Percentiles rank a stretch among this genome's conserved stretches.
Evolutionary conservation across 164 flowering plant species (phyloP).

Genomic region (Chimonanthus praecox): DNA sequence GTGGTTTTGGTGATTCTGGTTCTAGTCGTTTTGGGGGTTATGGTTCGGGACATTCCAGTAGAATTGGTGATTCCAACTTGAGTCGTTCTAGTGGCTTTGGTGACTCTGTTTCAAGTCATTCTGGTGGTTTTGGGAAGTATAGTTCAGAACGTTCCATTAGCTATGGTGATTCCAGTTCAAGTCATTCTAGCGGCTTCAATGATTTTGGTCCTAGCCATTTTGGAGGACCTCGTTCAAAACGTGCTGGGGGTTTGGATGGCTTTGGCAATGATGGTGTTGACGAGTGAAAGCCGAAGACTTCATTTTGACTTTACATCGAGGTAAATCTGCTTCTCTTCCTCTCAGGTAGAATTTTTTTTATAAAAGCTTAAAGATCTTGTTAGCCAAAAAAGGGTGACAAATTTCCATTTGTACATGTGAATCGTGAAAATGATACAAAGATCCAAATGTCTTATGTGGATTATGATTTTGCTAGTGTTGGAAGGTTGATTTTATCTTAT

Average conservation of each 20-base stretch:
- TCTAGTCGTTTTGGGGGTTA: constrained; percentile 15
- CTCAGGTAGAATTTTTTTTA: neutral
- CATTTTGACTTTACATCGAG: neutral
- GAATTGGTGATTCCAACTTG: neutral
- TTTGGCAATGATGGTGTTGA: constrained; percentile 5
- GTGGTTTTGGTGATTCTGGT: neutral
- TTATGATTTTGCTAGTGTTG: no score
- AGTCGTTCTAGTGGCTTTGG: constrained; percentile 22
- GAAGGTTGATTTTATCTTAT: no score
- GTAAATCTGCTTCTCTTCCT: neutral
- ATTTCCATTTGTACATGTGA: no score
- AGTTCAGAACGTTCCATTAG: constrained; percentile 12
- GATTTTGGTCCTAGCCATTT: constrained; percentile 21
- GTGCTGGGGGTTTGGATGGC: constrained; percentile 14
- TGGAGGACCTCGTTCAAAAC: constrained; percentile 25
- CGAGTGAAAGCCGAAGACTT: neutral
- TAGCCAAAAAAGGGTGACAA: no score
- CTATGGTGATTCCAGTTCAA: constrained; percentile 6
- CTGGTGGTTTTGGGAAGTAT: constrained; percentile 22
- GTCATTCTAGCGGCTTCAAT: constrained; percentile 11
- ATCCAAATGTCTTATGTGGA: no score
- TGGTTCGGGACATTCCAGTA: neutral
- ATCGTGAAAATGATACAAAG: no score
- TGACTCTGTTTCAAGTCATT: constrained; percentile 22
- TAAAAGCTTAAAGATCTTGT: neutral